phyloP scores from a whole-genome alignment of 495 filamentous ascomycete genomes.

The Endocarpon pusillum region DNA sequence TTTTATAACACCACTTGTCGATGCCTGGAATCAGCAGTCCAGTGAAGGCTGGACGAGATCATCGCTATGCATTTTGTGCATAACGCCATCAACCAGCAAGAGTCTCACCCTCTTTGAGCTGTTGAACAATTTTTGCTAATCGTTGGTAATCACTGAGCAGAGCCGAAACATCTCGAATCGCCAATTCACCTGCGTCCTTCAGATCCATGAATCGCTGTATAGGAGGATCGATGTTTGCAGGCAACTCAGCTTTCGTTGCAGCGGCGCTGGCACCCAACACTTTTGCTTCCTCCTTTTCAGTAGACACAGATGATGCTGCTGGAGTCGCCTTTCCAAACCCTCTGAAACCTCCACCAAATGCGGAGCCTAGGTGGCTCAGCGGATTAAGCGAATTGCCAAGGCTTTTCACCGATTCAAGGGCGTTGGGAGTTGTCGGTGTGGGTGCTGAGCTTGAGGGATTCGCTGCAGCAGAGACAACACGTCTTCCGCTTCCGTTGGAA shows the following conservation, averaged over 20 bases:
- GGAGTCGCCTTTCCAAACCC: constrained; percentile 30
- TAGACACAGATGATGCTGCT: constrained; percentile 14
- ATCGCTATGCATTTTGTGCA: too few species aligned
- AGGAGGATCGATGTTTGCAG: constrained; percentile 49
- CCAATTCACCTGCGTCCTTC: constrained; percentile 60
- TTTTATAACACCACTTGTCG: too few species aligned
- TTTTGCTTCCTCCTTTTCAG: constrained; percentile 16
- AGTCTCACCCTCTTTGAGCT: constrained; percentile 45
- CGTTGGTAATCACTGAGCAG: constrained; percentile 78
- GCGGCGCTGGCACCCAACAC: neutral
- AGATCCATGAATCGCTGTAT: constrained; percentile 68
- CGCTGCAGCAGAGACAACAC: constrained; percentile 26
- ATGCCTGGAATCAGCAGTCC: too few species aligned
- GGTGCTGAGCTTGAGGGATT: constrained; percentile 9
- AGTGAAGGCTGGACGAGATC: too few species aligned
- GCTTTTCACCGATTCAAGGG: constrained; percentile 69
- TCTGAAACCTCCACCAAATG: constrained; percentile 52
- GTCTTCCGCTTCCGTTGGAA: constrained; percentile 42
- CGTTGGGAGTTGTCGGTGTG: constrained; percentile 25
- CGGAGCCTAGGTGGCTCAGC: constrained; percentile 44
- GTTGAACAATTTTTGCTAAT: constrained; percentile 50
- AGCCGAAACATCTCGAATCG: constrained; percentile 62
- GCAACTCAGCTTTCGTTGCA: constrained; percentile 7
- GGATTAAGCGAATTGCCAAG: constrained; percentile 73
- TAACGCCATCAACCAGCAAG: too few species aligned